Conservation (phyloP, 139 green algal genomes). For the Tetradesmus obliquus region DNA sequence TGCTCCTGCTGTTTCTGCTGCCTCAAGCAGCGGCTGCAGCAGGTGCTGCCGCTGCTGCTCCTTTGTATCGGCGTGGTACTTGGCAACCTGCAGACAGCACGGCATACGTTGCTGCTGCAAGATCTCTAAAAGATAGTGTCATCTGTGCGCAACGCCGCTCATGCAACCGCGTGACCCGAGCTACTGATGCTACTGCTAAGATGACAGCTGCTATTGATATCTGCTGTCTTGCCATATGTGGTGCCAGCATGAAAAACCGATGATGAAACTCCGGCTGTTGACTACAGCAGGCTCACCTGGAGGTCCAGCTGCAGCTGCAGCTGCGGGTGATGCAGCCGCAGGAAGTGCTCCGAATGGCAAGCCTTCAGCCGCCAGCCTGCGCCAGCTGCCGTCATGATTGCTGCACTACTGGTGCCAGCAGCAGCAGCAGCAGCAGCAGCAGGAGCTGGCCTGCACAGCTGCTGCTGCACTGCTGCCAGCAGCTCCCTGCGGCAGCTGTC, state of each 20-base stretch:
- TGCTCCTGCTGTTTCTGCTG: neutral
- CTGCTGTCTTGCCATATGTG: too few species aligned
- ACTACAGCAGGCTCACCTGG: neutral
- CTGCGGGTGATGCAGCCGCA: neutral
- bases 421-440: neutral
- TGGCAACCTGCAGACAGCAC: conserved; percentile 4
- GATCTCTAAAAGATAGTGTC: too few species aligned
- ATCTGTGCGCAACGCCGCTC: too few species aligned
- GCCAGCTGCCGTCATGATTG: too few species aligned
- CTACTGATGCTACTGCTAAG: too few species aligned
- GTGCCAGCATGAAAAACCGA: too few species aligned
- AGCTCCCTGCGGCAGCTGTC: neutral
- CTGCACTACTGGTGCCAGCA: too few species aligned
- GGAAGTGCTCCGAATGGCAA: neutral
- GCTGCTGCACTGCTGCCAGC: neutral
- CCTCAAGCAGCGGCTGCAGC: neutral
- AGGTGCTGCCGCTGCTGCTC: neutral
- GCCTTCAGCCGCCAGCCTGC: neutral
- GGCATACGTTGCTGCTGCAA: neutral
- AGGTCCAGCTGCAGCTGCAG: conserved; percentile 8
- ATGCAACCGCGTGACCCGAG: too few species aligned
- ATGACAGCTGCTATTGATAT: too few species aligned
- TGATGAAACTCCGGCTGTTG: too few species aligned
- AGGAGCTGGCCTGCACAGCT: neutral
- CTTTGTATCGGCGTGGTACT: neutral